These are phyloP conservation scores for Phialophora chinensis DNA, from an alignment of 2,329 filamentous ascomycete genomes.

Conservation along the genomic window DNA sequence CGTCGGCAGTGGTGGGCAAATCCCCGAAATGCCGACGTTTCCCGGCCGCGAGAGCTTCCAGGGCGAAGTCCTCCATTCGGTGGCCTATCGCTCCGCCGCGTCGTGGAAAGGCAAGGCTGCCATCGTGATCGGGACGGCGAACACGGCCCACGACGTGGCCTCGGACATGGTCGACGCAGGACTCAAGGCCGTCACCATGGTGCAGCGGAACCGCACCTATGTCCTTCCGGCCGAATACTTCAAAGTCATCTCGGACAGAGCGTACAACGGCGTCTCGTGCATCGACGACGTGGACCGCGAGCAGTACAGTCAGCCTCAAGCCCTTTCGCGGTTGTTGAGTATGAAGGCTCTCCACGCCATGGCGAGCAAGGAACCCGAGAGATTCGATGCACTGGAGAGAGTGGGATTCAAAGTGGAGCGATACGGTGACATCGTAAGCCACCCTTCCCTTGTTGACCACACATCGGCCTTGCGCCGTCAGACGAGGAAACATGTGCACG, in stretches of 20 bases:
- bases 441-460: too few relatives aligned
- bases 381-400: constrained; percentile 50
- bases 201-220: constrained; percentile 53
- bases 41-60: constrained; percentile 44
- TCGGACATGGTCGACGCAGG: constrained; percentile 55
- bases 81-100: constrained; percentile 44
- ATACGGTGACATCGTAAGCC: constrained; percentile 43
- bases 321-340: constrained; percentile 42
- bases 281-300: constrained; percentile 37
- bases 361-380: constrained; percentile 44
- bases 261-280: constrained; percentile 37
- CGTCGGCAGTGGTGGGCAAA: constrained; percentile 39
- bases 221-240: constrained; percentile 40
- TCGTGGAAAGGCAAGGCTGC: constrained; percentile 51
- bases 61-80: constrained; percentile 47
- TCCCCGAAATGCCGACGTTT: constrained; percentile 40
- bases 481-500: too few relatives aligned
- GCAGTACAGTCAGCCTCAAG: constrained; percentile 41
- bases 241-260: constrained; percentile 29
- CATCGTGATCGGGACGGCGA: constrained; percentile 56
- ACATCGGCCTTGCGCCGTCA: too few relatives aligned
- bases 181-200: constrained; percentile 52
- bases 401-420: constrained; percentile 53
- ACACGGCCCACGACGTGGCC: constrained; percentile 56
- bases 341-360: constrained; percentile 41